These are phyloP conservation scores for Cordyceps militaris DNA, from an alignment of 2,329 filamentous ascomycete genomes.

Conservation along the genomic window DNA sequence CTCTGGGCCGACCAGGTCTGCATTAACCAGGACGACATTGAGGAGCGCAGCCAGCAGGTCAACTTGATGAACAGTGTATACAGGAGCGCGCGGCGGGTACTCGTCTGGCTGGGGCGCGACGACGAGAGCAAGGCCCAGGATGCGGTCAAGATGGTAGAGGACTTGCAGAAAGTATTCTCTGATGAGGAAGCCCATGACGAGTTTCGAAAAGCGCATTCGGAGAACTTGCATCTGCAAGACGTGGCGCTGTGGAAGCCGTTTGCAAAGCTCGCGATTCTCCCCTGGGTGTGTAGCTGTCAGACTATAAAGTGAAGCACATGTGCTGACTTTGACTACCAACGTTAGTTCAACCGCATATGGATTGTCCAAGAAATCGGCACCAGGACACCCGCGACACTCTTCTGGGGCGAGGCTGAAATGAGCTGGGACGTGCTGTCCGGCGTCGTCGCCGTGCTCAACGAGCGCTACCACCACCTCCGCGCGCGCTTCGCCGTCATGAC, in stretches of 20 bases:
- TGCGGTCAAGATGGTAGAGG: slow-evolving; percentile 23
- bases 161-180: slow-evolving; percentile 23
- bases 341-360: slow-evolving; percentile 30
- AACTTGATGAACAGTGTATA: slow-evolving; percentile 32
- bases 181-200: slow-evolving; percentile 24
- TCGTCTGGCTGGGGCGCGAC: slow-evolving; percentile 31
- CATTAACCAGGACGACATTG: slow-evolving; percentile 32
- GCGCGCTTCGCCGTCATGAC: slow-evolving; percentile 25
- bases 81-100: slow-evolving; percentile 24
- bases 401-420: slow-evolving; percentile 27
- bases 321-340: not conserved
- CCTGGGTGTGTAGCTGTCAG: slow-evolving; percentile 23
- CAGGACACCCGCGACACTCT: slow-evolving; percentile 25
- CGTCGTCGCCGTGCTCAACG: slow-evolving; percentile 26
- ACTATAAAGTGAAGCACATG: not conserved
- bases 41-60: slow-evolving; percentile 31
- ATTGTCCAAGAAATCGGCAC: slow-evolving; percentile 33
- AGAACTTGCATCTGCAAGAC: slow-evolving; percentile 23
- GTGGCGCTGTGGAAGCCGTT: slow-evolving; percentile 26
- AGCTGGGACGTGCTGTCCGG: slow-evolving; percentile 27
- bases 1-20: slow-evolving; percentile 36
- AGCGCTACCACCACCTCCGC: slow-evolving; percentile 27
- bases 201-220: slow-evolving; percentile 25
- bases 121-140: slow-evolving; percentile 21
- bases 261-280: slow-evolving; percentile 24